phyloP scores from a whole-genome alignment of 2,329 filamentous ascomycete species.

The Colletotrichum camelliae region DNA sequence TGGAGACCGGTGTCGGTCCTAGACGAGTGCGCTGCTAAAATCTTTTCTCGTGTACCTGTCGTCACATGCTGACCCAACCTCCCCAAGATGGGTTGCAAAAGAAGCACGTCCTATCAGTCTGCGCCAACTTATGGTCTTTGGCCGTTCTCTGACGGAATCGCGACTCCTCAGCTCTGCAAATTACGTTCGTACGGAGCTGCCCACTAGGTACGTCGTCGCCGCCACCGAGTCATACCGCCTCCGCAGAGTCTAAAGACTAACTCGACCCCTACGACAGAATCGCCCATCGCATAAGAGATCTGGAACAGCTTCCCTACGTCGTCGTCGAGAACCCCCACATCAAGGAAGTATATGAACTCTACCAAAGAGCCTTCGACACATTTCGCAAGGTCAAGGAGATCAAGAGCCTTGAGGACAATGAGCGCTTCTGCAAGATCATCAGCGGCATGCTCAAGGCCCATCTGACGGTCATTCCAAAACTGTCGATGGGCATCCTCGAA shows the following conservation, averaged over 20 bases:
- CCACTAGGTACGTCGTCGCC: slow-evolving; percentile 67
- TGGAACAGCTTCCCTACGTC: slow-evolving; percentile 94
- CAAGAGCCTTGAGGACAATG: slow-evolving; percentile 87
- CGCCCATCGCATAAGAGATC: slow-evolving; percentile 93
- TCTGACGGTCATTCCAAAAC: slow-evolving; percentile 88
- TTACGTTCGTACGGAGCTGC: slow-evolving; percentile 94
- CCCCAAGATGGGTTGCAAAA: slow-evolving; percentile 83
- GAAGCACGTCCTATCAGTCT: slow-evolving; percentile 95
- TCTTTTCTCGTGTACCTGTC: not conserved
- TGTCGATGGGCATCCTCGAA: slow-evolving; percentile 94
- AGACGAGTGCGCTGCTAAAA: slow-evolving; percentile 61
- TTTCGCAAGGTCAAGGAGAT: slow-evolving; percentile 87
- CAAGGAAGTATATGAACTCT: slow-evolving; percentile 93
- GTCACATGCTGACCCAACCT: slow-evolving; percentile 20
- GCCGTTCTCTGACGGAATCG: slow-evolving; percentile 87
- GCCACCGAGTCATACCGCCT: not conserved
- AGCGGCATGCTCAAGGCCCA: slow-evolving; percentile 84
- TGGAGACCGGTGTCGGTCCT: slow-evolving; percentile 70
- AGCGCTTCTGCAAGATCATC: slow-evolving; percentile 81
- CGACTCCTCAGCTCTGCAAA: slow-evolving; percentile 94
- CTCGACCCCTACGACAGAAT: slow-evolving; percentile 57
- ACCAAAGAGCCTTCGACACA: slow-evolving; percentile 94
- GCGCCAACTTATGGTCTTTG: slow-evolving; percentile 96
- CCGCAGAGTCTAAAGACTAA: not conserved
- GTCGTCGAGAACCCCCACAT: slow-evolving; percentile 96